Percentiles rank a stretch among this genome's conserved stretches.
These are phyloP conservation scores for Onygena corvina DNA, from an alignment of 2,329 filamentous ascomycete genomes.

Conservation along the genomic window DNA sequence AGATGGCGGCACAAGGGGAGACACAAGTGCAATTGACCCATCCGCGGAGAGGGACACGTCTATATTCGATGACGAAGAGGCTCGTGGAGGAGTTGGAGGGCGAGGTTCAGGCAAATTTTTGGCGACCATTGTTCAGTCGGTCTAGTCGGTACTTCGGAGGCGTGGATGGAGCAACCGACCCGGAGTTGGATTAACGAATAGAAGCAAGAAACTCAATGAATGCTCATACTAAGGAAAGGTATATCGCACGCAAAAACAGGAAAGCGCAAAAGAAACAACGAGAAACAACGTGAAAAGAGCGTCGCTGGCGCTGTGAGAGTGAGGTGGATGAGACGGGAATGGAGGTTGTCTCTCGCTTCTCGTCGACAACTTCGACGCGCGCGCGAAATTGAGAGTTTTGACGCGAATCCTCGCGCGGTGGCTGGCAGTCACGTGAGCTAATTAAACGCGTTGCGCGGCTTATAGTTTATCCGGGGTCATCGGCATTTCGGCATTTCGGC, in stretches of 20 bases:
- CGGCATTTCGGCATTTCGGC: neutral
- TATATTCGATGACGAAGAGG: neutral
- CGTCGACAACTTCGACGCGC: neutral
- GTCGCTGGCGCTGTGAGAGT: neutral
- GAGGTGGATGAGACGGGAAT: no score
- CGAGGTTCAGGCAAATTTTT: slow-evolving; percentile 26
- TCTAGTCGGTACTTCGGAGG: neutral
- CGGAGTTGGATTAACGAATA: neutral
- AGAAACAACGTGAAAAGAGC: neutral
- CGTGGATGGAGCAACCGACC: neutral
- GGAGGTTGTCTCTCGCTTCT: neutral
- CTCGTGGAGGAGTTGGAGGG: slow-evolving; percentile 45
- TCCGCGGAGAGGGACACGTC: slow-evolving; percentile 29
- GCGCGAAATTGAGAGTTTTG: neutral
- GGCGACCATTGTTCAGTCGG: neutral
- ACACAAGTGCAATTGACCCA: slow-evolving; percentile 14
- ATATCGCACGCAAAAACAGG: neutral
- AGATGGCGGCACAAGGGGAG: neutral
- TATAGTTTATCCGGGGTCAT: neutral
- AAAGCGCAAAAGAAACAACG: neutral
- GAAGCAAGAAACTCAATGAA: neutral
- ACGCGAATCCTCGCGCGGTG: slow-evolving; percentile 2
- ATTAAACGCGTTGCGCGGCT: neutral
- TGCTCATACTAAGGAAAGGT: slow-evolving; percentile 1
- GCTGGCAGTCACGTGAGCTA: neutral